Conservation (phyloP, 1,139 yeast species). For the Candida sanyaensis region DNA sequence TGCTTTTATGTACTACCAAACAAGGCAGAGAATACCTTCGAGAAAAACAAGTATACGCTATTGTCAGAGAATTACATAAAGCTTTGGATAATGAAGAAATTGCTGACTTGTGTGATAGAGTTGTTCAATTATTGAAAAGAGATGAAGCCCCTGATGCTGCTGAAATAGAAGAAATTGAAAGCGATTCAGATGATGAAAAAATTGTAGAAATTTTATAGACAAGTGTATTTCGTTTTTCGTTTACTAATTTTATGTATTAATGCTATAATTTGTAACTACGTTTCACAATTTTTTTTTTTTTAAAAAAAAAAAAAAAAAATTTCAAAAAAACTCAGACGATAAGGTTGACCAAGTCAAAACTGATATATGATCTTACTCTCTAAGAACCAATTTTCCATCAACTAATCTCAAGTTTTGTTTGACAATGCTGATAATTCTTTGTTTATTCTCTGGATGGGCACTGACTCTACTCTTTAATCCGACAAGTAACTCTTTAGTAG, state of each 20-base stretch:
- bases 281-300: too few relatives aligned
- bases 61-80: slow-evolving; percentile 83
- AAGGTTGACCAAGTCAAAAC: too few relatives aligned
- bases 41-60: slow-evolving; percentile 75
- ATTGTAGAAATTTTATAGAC: slow-evolving; percentile 53
- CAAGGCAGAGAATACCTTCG: slow-evolving; percentile 75
- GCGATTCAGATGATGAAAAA: slow-evolving; percentile 42
- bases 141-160: slow-evolving; percentile 63
- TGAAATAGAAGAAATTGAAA: slow-evolving; percentile 32
- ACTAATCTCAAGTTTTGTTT: slow-evolving; percentile 68
- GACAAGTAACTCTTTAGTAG: slow-evolving; percentile 65
- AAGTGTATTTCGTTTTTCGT: neutral
- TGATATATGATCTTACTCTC: slow-evolving; percentile 26
- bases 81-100: slow-evolving; percentile 64
- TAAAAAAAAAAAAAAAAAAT: neutral
- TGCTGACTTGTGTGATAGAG: slow-evolving; percentile 67
- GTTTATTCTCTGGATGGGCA: slow-evolving; percentile 69
- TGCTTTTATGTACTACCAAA: slow-evolving; percentile 75
- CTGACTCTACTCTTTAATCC: slow-evolving; percentile 64
- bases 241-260: neutral
- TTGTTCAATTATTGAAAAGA: slow-evolving; percentile 88
- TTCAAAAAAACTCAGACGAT: neutral
- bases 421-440: slow-evolving; percentile 65
- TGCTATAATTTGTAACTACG: slow-evolving; percentile 3
- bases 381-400: slow-evolving; percentile 63